Conservation (phyloP, 805 yeast species). For the Jamesozyma spencerorum region DNA sequence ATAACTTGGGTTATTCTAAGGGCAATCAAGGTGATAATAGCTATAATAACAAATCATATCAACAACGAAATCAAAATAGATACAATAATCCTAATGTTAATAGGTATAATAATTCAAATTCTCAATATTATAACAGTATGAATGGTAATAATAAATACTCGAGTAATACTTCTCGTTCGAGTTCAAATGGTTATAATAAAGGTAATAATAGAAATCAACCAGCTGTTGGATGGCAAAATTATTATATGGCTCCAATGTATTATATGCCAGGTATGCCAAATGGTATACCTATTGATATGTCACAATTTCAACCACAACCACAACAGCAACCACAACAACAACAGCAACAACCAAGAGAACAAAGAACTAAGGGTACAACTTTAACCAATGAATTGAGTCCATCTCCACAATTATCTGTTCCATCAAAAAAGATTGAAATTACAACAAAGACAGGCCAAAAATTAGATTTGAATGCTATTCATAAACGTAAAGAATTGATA, state of each 20-base stretch:
- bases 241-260: constrained; percentile 20
- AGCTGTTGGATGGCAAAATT: constrained; percentile 21
- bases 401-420: constrained; percentile 6
- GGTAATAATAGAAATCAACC: constrained; percentile 2
- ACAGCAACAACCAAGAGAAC: too few species aligned
- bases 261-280: constrained; percentile 9
- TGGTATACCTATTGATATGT: constrained; percentile 1
- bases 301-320: neutral
- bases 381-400: neutral
- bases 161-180: neutral
- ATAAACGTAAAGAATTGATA: too few species aligned
- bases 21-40: neutral
- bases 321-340: neutral
- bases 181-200: neutral
- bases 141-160: constrained; percentile 3
- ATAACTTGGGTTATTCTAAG: neutral
- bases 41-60: neutral
- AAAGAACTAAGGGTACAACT: neutral
- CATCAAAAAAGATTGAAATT: constrained; percentile 24
- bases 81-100: constrained; percentile 1
- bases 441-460: constrained; percentile 29
- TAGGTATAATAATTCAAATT: neutral
- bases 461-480: constrained; percentile 22
- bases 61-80: constrained; percentile 1
- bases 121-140: neutral